phyloP scores from a whole-genome alignment of 192 early-diverging fungal genomes.

The Backusella luteola region DNA sequence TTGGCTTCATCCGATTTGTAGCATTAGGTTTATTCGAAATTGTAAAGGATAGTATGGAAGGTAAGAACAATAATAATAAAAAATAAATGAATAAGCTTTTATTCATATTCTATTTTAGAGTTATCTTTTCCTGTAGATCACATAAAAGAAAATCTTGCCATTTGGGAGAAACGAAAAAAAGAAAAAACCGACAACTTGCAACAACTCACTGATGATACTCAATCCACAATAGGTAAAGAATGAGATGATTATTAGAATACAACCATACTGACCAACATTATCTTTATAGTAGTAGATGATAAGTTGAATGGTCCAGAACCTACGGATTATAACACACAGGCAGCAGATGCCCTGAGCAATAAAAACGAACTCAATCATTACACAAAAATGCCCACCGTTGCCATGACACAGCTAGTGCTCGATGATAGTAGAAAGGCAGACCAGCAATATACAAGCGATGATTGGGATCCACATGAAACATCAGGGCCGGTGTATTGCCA shows the following conservation, averaged over 20 bases:
- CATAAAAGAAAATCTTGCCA: slow-evolving; percentile 22
- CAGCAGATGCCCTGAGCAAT: neutral
- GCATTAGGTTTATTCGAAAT: slow-evolving; percentile 51
- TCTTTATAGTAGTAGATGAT: neutral
- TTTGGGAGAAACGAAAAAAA: slow-evolving; percentile 26
- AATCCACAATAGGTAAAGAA: neutral
- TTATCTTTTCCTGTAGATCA: slow-evolving; percentile 30
- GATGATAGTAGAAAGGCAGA: neutral
- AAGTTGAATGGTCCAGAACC: neutral
- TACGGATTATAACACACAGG: neutral
- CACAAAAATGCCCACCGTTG: slow-evolving; percentile 13
- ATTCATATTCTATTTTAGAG: slow-evolving; percentile 16
- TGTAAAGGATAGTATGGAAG: slow-evolving; percentile 22
- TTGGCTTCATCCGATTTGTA: slow-evolving; percentile 50
- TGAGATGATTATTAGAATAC: too few species aligned
- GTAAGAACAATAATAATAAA: slow-evolving; percentile 4
- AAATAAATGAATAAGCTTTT: neutral
- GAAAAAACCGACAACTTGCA: neutral
- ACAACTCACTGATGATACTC: neutral
- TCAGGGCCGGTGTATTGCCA: slow-evolving; percentile 15
- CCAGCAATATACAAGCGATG: neutral
- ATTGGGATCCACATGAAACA: slow-evolving; percentile 2
- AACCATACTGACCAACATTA: too few species aligned
- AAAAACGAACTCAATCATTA: neutral
- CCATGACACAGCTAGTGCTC: slow-evolving; percentile 2